Evolutionary conservation across 2,329 filamentous ascomycete species (phyloP).

Genomic region (Nemania abortiva): DNA sequence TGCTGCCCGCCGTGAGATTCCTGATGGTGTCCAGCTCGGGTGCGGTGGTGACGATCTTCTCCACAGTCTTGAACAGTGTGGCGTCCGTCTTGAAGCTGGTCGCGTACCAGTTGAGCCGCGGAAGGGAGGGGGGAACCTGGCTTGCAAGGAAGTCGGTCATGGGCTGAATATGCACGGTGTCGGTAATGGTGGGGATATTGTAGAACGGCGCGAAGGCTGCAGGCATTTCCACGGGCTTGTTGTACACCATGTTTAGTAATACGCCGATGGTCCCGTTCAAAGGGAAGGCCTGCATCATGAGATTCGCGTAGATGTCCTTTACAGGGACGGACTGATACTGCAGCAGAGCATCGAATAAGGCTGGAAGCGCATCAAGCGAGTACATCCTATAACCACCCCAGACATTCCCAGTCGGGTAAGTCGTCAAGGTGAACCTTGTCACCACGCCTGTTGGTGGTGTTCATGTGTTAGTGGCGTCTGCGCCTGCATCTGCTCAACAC

Average conservation of each 20-base stretch:
- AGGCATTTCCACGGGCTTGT: constrained; percentile 46
- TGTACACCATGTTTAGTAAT: constrained; percentile 49
- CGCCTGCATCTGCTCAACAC: constrained; percentile 8
- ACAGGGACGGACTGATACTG: constrained; percentile 45
- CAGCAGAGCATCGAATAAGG: constrained; percentile 45
- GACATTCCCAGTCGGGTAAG: constrained; percentile 45
- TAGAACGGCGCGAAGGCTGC: constrained; percentile 48
- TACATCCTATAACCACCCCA: constrained; percentile 48
- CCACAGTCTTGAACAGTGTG: constrained; percentile 43
- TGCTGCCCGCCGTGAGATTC: constrained; percentile 45
- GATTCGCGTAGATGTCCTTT: constrained; percentile 51
- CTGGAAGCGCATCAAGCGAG: constrained; percentile 45
- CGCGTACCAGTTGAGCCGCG: constrained; percentile 49
- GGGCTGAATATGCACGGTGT: constrained; percentile 46
- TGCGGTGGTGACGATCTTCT: constrained; percentile 43
- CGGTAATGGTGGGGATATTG: constrained; percentile 44
- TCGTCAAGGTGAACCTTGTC: constrained; percentile 46
- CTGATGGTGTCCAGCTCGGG: constrained; percentile 45
- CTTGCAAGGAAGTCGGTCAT: constrained; percentile 42
- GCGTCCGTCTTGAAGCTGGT: constrained; percentile 47
- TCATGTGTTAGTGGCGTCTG: constrained; percentile 32
- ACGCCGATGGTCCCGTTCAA: constrained; percentile 47
- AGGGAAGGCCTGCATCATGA: constrained; percentile 48
- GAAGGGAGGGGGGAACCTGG: constrained; percentile 41
- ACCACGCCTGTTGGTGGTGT: constrained; percentile 42